Base-by-base conservation (phyloP, 2,329 filamentous ascomycete species). In the Neonectria magnoliae region DNA sequence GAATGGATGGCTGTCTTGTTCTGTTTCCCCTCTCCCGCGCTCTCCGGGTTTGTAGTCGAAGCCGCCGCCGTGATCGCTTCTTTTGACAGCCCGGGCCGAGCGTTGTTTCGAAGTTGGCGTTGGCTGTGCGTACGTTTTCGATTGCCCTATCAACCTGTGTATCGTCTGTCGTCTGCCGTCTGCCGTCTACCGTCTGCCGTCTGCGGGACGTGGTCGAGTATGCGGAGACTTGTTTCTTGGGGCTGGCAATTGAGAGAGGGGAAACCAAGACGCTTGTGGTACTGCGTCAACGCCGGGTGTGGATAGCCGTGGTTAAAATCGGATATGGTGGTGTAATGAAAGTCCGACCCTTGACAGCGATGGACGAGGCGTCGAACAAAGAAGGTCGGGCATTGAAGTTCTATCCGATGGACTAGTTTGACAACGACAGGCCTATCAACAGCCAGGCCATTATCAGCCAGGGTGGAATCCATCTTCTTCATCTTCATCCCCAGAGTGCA, bases 221-320 rank as follows among this genome's bases (percentile, higher is more conserved):
- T 25, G 16, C 47, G 25, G 47, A 18, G n/a, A 13, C 47, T 56
- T 10, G 29, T 31, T 31, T 68, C 59, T 38, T 38, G 5, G 36
- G 36, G 36, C 14, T 38, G 36, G 36, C 36, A 38, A 33, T 68
- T 48, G 41, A 36, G 60, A 31, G 7, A 25, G 44, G 20, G 33
- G 29, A 62, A 47, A 13, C 16, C 31, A 50, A 29, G 45, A 58
- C 57, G 64, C 48, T 31, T 57, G 45, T 57, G 14, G 25, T 36
- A 44, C 62, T 62, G 62, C 36, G 31, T 54, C 62, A 62, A 70
- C 70, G 38, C 64, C 67, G 56, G 70, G 62, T 58, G 70, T 69
- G 55, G 22, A 48, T 62, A 60, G 38, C 60, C 61, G 61, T 68
- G 57, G 62, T 44, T 58, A 51, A 41, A 22, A 13, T 18, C 4